Conservation (phyloP, 2,329 filamentous ascomycete genomes). For the Didymella arachidicola region DNA sequence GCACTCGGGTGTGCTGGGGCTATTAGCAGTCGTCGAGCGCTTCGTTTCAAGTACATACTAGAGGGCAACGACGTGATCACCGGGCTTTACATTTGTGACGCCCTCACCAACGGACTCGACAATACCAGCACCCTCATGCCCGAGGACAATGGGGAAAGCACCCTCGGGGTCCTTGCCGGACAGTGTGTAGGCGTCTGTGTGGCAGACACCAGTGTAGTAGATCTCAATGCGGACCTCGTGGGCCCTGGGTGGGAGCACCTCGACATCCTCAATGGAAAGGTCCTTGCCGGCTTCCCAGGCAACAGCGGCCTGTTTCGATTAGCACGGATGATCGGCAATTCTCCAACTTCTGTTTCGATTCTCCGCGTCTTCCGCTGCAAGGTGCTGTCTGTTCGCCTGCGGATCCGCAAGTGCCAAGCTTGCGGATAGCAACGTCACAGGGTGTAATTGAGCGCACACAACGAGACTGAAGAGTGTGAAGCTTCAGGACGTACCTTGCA, state of each 20-base stretch:
- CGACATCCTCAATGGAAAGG: slow-evolving; percentile 87
- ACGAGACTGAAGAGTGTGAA: slow-evolving; percentile 69
- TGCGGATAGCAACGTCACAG: slow-evolving; percentile 18
- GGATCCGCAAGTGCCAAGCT: slow-evolving; percentile 41
- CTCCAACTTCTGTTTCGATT: neutral
- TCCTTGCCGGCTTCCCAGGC: slow-evolving; percentile 96
- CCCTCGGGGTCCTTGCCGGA: slow-evolving; percentile 92
- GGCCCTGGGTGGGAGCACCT: slow-evolving; percentile 86
- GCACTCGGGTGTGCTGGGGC: slow-evolving; percentile 87
- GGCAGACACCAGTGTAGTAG: slow-evolving; percentile 97
- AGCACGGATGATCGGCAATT: slow-evolving; percentile 22
- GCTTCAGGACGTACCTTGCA: slow-evolving; percentile 66
- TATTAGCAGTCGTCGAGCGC: slow-evolving; percentile 28
- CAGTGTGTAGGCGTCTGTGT: slow-evolving; percentile 78
- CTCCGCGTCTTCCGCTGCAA: slow-evolving; percentile 17
- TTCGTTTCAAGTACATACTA: slow-evolving; percentile 46
- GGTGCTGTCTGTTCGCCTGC: slow-evolving; percentile 25
- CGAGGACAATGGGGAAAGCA: slow-evolving; percentile 55
- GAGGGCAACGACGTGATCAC: slow-evolving; percentile 76
- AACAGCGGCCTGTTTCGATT: slow-evolving; percentile 74
- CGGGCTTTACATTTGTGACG: slow-evolving; percentile 91
- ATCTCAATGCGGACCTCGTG: slow-evolving; percentile 97
- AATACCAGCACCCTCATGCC: slow-evolving; percentile 54
- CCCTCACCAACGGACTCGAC: slow-evolving; percentile 77
- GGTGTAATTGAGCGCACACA: slow-evolving; percentile 41